Conservation (phyloP, 441 rosid genomes). For the Eruca vesicaria region DNA sequence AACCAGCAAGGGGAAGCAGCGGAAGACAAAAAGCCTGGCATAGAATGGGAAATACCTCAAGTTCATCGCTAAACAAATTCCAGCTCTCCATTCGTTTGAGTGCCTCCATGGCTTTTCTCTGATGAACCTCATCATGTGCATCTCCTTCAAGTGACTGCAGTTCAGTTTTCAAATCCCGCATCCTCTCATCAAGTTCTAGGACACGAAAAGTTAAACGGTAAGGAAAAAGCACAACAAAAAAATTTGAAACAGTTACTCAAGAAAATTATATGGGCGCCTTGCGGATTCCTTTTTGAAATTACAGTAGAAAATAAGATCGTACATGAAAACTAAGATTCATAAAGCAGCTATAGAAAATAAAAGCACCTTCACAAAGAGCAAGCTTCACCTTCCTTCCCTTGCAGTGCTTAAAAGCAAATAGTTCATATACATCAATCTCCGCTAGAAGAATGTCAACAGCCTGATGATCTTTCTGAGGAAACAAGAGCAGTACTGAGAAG, state of each 20-base stretch:
- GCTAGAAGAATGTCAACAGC: slow-evolving; percentile 98
- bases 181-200: slow-evolving; percentile 97
- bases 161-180: slow-evolving; percentile 91
- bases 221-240: background rate
- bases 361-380: slow-evolving; percentile 92
- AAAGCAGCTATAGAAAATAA: slow-evolving; percentile 15
- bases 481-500: slow-evolving; percentile 13
- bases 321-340: slow-evolving; percentile 12
- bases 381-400: slow-evolving; percentile 95
- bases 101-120: slow-evolving; percentile 82
- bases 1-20: slow-evolving; percentile 20
- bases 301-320: background rate
- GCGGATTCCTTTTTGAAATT: background rate
- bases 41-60: slow-evolving; percentile 55
- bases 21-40: slow-evolving; percentile 16
- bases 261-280: slow-evolving; percentile 3
- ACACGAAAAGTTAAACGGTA: slow-evolving; percentile 13
- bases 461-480: slow-evolving; percentile 90
- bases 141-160: slow-evolving; percentile 94
- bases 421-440: slow-evolving; percentile 98
- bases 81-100: slow-evolving; percentile 89
- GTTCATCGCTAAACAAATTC: slow-evolving; percentile 88
- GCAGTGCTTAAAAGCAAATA: slow-evolving; percentile 99
- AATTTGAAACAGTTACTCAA: background rate
- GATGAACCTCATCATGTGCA: slow-evolving; percentile 79